These are phyloP conservation scores for Tetramitus jugosus DNA, from an alignment of 208 protist genomes.

Conservation along the genomic window DNA sequence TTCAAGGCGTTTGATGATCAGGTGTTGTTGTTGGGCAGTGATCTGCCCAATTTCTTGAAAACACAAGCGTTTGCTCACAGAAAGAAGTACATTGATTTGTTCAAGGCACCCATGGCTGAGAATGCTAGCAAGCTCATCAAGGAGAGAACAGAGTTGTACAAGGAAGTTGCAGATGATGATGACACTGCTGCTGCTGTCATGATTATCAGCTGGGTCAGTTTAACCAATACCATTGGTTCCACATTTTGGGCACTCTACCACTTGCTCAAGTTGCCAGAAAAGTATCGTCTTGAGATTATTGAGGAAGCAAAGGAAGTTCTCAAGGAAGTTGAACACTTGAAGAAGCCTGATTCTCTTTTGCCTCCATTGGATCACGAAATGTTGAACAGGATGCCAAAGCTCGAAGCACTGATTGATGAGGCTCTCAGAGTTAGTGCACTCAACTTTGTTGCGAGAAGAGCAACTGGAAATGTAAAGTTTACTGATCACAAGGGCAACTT, in stretches of 20 bases:
- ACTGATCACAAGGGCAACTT: not conserved
- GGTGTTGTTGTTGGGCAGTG: not conserved
- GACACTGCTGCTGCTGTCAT: not conserved
- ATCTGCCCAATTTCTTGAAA: not conserved
- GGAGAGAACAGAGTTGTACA: not conserved
- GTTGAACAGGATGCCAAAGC: not conserved
- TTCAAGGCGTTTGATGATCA: not conserved
- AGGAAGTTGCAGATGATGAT: not conserved
- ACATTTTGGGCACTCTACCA: not conserved
- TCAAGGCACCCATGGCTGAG: not conserved
- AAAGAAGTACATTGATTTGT: not conserved
- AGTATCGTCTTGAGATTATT: not conserved
- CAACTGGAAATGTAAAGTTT: not conserved
- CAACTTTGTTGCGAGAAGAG: not conserved
- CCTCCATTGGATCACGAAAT: not conserved
- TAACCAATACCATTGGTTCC: not conserved
- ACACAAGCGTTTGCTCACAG: not conserved
- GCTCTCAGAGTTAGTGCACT: not conserved
- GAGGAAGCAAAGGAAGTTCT: not conserved
- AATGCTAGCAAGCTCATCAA: not conserved
- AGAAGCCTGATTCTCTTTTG: not conserved
- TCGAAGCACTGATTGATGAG: not conserved
- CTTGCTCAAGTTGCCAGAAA: not conserved
- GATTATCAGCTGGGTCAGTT: not conserved
- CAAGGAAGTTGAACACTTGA: not conserved